These are phyloP conservation scores for Prunus kanzakura DNA, from an alignment of 306 rosid species.

Conservation along the genomic window DNA sequence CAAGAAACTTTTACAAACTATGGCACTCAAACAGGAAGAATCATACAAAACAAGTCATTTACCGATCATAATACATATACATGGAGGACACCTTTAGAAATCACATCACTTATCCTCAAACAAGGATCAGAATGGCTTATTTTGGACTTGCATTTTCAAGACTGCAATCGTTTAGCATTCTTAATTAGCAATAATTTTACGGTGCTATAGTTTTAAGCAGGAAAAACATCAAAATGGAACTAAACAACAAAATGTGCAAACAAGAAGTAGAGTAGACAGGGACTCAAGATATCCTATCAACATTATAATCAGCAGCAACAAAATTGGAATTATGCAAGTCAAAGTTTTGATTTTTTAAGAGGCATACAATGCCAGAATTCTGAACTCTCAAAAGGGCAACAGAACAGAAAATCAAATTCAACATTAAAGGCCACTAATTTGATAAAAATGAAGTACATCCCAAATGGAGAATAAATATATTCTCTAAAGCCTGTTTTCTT, in stretches of 20 bases:
- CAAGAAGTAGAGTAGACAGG: background rate
- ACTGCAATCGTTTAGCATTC: slow-evolving; percentile 4
- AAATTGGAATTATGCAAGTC: background rate
- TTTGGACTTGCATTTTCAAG: background rate
- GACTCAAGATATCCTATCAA: slow-evolving; percentile 2
- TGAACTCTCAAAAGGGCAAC: slow-evolving; percentile 4
- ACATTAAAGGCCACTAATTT: background rate
- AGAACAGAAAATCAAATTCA: background rate
- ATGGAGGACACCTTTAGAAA: no score
- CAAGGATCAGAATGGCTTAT: background rate
- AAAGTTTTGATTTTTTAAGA: background rate
- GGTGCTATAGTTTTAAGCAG: background rate
- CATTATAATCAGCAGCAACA: background rate
- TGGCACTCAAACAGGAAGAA: no score
- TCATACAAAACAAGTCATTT: no score
- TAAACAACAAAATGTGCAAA: background rate
- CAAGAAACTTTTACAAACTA: no score
- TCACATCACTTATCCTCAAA: no score
- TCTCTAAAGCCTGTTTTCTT: background rate
- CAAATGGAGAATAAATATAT: slow-evolving; percentile 5
- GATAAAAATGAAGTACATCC: background rate
- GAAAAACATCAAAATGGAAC: background rate
- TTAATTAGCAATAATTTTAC: slow-evolving; percentile 7
- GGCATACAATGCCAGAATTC: background rate
- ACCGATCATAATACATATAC: no score